Evolutionary conservation across 176 grass and related monocot genomes (phyloP).

Genomic region (Oryza rufipogon): DNA sequence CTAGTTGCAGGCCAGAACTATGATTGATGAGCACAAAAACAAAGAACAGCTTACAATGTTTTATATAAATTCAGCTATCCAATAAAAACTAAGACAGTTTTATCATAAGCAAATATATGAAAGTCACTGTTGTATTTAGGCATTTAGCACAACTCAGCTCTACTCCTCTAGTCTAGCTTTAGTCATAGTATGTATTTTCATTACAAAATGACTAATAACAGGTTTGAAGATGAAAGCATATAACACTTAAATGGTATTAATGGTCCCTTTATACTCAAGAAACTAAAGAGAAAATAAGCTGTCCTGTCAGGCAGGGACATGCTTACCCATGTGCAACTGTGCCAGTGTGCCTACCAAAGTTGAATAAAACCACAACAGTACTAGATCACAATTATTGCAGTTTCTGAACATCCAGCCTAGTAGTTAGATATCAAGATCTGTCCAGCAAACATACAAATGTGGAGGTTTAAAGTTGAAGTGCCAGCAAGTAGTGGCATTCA

Average conservation of each 20-base stretch:
- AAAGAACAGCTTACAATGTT: not conserved
- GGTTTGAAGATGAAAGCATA: constrained; percentile 5
- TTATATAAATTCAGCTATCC: not conserved
- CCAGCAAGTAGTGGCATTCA: constrained; percentile 20
- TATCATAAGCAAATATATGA: not conserved
- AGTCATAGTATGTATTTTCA: constrained; percentile 4
- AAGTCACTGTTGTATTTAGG: not conserved
- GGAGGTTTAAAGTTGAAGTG: constrained; percentile 25
- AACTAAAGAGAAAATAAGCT: constrained; percentile 31
- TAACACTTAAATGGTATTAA: constrained; percentile 7
- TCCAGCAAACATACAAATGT: constrained; percentile 1
- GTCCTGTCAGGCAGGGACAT: constrained; percentile 41
- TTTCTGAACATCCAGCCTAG: constrained; percentile 36
- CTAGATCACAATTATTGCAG: constrained; percentile 50
- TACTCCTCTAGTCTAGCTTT: constrained; percentile 1
- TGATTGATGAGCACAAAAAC: not conserved
- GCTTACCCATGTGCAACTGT: constrained; percentile 42
- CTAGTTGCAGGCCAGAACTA: not conserved
- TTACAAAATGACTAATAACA: not conserved
- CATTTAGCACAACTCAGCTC: constrained; percentile 22
- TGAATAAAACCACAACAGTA: constrained; percentile 43
- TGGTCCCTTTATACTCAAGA: constrained; percentile 7
- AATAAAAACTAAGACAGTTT: not conserved
- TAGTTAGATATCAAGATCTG: constrained; percentile 32
- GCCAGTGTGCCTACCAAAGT: constrained; percentile 29